Conservation (phyloP, 805 yeast genomes). For the Wickerhamomyces chambardii region DNA sequence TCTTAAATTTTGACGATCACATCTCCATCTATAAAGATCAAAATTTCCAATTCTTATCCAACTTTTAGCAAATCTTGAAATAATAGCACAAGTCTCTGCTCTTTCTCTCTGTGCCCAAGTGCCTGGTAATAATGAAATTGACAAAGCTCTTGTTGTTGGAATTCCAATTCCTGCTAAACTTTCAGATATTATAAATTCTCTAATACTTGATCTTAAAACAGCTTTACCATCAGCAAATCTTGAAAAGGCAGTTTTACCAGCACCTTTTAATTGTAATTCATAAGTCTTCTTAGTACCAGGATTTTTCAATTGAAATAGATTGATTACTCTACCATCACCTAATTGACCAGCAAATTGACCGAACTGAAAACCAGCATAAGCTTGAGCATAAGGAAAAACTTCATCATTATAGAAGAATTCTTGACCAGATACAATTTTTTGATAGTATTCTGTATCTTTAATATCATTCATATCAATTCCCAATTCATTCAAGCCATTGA, state of each 20-base stretch:
- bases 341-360: constrained; percentile 96
- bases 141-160: constrained; percentile 79
- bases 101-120: constrained; percentile 67
- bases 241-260: constrained; percentile 87
- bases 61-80: constrained; percentile 71
- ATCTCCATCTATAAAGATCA: constrained; percentile 70
- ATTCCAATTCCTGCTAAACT: constrained; percentile 72
- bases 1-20: constrained; percentile 55
- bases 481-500: constrained; percentile 51
- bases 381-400: constrained; percentile 78
- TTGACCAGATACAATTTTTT: constrained; percentile 55
- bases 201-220: constrained; percentile 74
- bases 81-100: constrained; percentile 78
- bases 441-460: constrained; percentile 31
- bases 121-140: constrained; percentile 63
- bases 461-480: constrained; percentile 29
- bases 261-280: constrained; percentile 83
- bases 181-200: constrained; percentile 85
- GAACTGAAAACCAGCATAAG: constrained; percentile 95
- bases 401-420: constrained; percentile 26
- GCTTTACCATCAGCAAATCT: constrained; percentile 98
- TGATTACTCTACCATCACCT: constrained; percentile 91
- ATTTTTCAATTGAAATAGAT: constrained; percentile 63
- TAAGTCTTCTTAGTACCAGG: constrained; percentile 29
- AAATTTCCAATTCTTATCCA: constrained; percentile 90